A percentile compares a stretch with the other conserved stretches of the same genome.
Conservation (phyloP, 2,329 filamentous ascomycete species). For the Fusarium coffeatum region DNA sequence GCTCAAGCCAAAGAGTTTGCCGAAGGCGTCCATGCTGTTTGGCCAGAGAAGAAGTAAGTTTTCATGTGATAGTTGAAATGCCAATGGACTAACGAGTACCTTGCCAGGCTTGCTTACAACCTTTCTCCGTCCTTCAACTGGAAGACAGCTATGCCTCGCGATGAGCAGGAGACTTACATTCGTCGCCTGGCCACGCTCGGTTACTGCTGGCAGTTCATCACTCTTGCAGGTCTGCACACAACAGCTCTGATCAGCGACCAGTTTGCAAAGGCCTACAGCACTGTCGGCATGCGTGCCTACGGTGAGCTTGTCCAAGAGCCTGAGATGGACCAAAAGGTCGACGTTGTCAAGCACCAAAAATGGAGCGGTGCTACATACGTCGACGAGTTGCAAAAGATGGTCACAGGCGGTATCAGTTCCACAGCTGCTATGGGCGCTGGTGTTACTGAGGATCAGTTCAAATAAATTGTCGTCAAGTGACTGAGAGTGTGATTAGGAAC, state of each 20-base stretch:
- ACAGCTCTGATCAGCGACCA: constrained; percentile 91
- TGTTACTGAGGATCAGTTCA: constrained; percentile 97
- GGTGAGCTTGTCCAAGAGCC: constrained; percentile 98
- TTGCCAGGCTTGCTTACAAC: constrained; percentile 88
- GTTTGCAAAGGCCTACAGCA: constrained; percentile 85
- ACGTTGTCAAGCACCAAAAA: constrained; percentile 99
- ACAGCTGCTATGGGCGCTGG: constrained; percentile 98
- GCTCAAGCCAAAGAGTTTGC: constrained; percentile 93
- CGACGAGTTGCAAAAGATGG: constrained; percentile 96
- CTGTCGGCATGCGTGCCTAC: constrained; percentile 93
- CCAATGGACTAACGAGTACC: constrained; percentile 32
- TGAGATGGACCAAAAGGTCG: constrained; percentile 89
- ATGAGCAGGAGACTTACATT: constrained; percentile 98
- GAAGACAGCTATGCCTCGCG: constrained; percentile 93
- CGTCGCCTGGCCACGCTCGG: constrained; percentile 84
- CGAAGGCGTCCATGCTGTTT: constrained; percentile 90
- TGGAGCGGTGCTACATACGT: constrained; percentile 97
- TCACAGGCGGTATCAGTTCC: constrained; percentile 89
- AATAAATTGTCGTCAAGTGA: constrained; percentile 31
- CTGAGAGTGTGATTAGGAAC: not conserved
- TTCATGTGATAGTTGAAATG: not conserved
- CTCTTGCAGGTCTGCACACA: constrained; percentile 95
- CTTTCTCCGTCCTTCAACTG: constrained; percentile 99
- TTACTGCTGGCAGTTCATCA: constrained; percentile 99
- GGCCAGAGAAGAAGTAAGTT: constrained; percentile 93